Conservation (phyloP, 805 yeast species). For the Saccharomycopsis sp. region DNA sequence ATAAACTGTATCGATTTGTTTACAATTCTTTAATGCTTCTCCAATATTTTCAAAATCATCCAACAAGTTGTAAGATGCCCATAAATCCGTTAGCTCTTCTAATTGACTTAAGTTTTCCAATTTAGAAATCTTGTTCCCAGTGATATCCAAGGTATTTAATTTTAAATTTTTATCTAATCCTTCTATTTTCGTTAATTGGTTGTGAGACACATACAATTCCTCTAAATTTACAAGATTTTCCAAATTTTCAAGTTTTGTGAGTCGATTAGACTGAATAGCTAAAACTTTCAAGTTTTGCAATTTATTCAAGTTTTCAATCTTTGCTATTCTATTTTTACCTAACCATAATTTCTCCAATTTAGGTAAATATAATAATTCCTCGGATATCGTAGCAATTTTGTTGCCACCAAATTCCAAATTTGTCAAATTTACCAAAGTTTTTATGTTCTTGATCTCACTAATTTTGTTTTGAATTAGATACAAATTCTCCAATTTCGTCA, state of each 20-base stretch:
- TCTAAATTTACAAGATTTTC: slow-evolving; percentile 65
- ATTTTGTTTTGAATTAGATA: slow-evolving; percentile 89
- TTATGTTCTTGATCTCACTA: slow-evolving; percentile 59
- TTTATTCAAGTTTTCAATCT: slow-evolving; percentile 52
- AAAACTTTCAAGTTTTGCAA: slow-evolving; percentile 62
- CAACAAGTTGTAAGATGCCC: slow-evolving; percentile 82
- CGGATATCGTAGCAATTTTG: slow-evolving; percentile 48
- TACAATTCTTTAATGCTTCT: slow-evolving; percentile 53
- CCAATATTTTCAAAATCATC: slow-evolving; percentile 63
- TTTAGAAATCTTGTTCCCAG: slow-evolving; percentile 60
- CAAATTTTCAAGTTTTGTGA: slow-evolving; percentile 74
- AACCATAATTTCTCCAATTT: slow-evolving; percentile 79
- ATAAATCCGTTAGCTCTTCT: slow-evolving; percentile 72
- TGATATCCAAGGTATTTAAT: slow-evolving; percentile 69
- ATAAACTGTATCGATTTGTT: slow-evolving; percentile 77
- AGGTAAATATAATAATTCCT: slow-evolving; percentile 46
- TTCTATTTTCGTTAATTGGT: slow-evolving; percentile 67
- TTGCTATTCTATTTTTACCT: slow-evolving; percentile 75
- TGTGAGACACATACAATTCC: slow-evolving; percentile 84
- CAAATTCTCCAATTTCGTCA: slow-evolving; percentile 64
- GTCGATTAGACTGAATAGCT: slow-evolving; percentile 82
- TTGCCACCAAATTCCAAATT: slow-evolving; percentile 92
- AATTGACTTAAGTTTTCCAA: slow-evolving; percentile 64
- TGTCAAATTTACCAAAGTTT: slow-evolving; percentile 45
- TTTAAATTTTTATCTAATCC: slow-evolving; percentile 66